Conservation (phyloP, 257 asterid species). For the Rhazya stricta region DNA sequence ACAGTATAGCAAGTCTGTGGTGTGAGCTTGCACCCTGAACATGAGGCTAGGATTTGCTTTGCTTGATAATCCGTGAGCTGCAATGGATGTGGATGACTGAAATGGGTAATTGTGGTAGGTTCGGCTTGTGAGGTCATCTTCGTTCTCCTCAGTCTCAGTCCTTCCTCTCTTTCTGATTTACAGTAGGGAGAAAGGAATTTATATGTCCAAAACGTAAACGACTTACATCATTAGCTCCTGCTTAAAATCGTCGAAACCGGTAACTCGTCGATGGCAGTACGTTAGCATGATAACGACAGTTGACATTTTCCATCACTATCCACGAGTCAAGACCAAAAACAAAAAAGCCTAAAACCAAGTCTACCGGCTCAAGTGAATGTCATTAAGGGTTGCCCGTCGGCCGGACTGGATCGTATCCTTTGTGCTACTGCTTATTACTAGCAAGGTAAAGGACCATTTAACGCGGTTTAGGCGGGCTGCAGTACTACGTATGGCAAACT, state of each 20-base stretch:
- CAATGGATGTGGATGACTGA: constrained; percentile 56
- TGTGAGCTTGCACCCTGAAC: constrained; percentile 51
- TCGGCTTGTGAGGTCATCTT: constrained; percentile 7
- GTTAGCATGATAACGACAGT: background rate
- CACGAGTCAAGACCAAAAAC: background rate
- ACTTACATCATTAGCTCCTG: background rate
- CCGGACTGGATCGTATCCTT: no score
- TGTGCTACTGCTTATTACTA: no score
- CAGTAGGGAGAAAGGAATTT: background rate
- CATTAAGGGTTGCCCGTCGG: no score
- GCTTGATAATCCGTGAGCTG: constrained; percentile 24
- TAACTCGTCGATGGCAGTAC: background rate
- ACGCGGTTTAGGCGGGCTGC: no score
- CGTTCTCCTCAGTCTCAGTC: background rate
- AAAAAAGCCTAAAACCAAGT: background rate
- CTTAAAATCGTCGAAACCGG: background rate
- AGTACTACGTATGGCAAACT: background rate
- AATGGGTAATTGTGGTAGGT: constrained; percentile 28
- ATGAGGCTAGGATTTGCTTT: constrained; percentile 17
- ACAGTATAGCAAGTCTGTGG: constrained; percentile 33
- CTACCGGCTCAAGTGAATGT: background rate
- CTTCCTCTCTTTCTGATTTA: background rate
- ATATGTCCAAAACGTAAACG: background rate
- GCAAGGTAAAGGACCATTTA: no score
- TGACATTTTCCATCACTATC: background rate